Evolutionary conservation across 257 asterid genomes (phyloP), one percentile per base, ranked within the genome.

Genomic region (Knoxia roxburghii): DNA sequence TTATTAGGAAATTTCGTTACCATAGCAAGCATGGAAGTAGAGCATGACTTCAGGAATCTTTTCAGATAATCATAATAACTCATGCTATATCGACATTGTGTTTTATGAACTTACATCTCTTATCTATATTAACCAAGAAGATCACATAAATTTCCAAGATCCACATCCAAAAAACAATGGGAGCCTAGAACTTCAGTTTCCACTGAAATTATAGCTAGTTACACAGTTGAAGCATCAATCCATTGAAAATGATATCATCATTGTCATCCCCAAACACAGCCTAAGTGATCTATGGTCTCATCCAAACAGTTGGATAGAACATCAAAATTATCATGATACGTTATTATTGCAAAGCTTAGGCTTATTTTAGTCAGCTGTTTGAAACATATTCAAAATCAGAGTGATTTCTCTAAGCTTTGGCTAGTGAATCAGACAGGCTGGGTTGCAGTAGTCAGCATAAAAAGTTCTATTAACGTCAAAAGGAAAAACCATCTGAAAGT

Each of bases 21-120:
- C 27, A 62, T 27, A 43, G 68, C 21, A 64, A 45, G 41, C 56
- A 24, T 27, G 53, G 35, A 43, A 63, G 56, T 18, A 64, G 11
- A 62, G 39, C 32, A 26, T 14, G 68, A 39, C 40, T 43, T 35
- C 4, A 59, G 35, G 21, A 58, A 32, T 32, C 13, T 30, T 57
- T 58, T 43, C 0, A 7, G 53, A 17, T 40, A 23, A 54, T 24
- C 35, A 45, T 39, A 15, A 29, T 41, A 57, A 15, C 43, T 29
- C 63, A 32, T 57, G 45, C 23, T 57, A 57, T 33, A 26, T 59
- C 64, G 17, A 2, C 53, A 48, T 48, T 20, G 24, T 20, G 17
- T 15, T 48, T 6, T 17, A 23, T 15, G 53, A 20, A 24, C 10
- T 13, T 17, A 48, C 6, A 48, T 15, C 24, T 48, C 10, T 20